phyloP scores from a whole-genome alignment of 169 alveolate species.

The Pseudocohnilembus persalinus region DNA sequence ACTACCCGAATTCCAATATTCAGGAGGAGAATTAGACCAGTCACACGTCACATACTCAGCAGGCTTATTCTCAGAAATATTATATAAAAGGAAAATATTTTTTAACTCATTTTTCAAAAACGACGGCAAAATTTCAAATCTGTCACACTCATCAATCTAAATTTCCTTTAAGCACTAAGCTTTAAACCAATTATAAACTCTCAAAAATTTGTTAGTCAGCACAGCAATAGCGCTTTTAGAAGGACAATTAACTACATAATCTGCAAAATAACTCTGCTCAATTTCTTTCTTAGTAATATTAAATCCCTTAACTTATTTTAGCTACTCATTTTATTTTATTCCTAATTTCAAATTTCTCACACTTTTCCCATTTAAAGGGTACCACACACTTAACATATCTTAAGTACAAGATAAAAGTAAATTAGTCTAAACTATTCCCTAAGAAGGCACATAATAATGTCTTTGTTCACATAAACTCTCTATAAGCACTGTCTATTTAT shows the following conservation, averaged over 20 bases:
- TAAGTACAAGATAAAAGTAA: background rate
- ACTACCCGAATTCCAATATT: conserved; percentile 24
- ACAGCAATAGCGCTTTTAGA: conserved; percentile 8
- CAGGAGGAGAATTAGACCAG: conserved; percentile 1
- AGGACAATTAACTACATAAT: conserved; percentile 15
- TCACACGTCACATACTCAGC: conserved; percentile 25
- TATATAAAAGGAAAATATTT: conserved; percentile 5
- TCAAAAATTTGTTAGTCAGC: conserved; percentile 11
- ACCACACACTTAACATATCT: conserved; percentile 16
- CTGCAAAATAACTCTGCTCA: background rate
- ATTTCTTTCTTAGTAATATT: conserved; percentile 14
- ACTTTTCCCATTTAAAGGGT: conserved; percentile 7
- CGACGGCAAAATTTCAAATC: background rate
- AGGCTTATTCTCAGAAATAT: conserved; percentile 17
- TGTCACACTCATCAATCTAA: conserved; percentile 8
- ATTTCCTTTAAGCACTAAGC: conserved; percentile 19
- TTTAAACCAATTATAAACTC: conserved; percentile 20
- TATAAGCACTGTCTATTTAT: background rate
- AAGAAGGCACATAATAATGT: background rate
- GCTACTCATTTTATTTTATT: background rate
- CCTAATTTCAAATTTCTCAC: conserved; percentile 12
- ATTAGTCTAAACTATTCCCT: background rate
- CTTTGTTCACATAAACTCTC: conserved; percentile 11
- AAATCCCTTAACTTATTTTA: conserved; percentile 3
- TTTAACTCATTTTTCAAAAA: conserved; percentile 4